Evolutionary conservation across 768 basidiomycete genomes (phyloP), one percentile per base, ranked within the genome.

Genomic region (Calocybe indica): DNA sequence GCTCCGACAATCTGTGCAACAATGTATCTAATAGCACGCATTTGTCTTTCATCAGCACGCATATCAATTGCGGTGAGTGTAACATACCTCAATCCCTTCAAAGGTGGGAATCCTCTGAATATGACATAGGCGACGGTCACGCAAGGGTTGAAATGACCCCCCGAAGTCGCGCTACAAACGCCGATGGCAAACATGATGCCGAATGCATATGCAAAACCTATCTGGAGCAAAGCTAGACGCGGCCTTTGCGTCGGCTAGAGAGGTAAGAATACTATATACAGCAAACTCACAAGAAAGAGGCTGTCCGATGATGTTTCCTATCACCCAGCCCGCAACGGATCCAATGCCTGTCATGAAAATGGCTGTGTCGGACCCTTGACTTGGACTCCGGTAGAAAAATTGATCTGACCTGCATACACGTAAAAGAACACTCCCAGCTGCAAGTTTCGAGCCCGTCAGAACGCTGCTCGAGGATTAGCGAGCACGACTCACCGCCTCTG

Each of bases 81-180:
- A 37, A 30, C 50, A 22, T 36, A 82, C 83, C 76, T 65, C 28
- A 64, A 40, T 3, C 75, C 82, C 48, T 81, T 85, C 39, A 58
- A 45, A 9, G 61, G 45, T 1, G 84, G 79, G 61, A 83, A 81
- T 1, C 73, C 74, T 50, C 66, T 77, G 68, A 79, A 77, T 10
- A 83, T 7, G 12, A 71, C 64, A 37, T 74, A 63, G 6, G 73
- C 62, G 40, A 85, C 65, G 3, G 83, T 80, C 14, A 86, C 70
- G 41, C 76, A 73, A 2, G 87, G 88, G 46, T 72, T 82, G 59
- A 86, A 79, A 55, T 86, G 84, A 14, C 82, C 77, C 8, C 79
- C 80, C 9, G 80, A 83, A 1, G 81, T 73, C 12, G 74, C 59
- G 5, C 63, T 64, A 43, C 76, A 81, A 28, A 82, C 62, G 7